Percentiles rank a stretch among this genome's conserved stretches.
These are phyloP conservation scores for Penicillium sp. DNA, from an alignment of 2,329 filamentous ascomycete genomes.

Conservation along the genomic window DNA sequence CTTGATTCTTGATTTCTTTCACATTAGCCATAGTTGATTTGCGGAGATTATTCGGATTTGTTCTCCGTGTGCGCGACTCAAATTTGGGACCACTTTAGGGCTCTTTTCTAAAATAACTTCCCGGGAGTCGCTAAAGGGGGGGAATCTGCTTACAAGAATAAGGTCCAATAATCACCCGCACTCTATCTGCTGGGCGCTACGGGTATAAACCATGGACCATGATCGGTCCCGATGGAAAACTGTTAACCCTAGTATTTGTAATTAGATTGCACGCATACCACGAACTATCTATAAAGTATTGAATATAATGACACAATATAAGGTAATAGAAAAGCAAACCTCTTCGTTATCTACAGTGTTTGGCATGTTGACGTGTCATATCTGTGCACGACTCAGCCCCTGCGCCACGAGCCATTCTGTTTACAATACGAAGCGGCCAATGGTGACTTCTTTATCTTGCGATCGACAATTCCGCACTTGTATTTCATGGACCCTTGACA, in stretches of 20 bases:
- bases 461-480: conserved; percentile 19
- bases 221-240: conserved; percentile 15
- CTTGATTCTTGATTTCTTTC: not conserved
- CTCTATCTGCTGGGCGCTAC: conserved; percentile 6
- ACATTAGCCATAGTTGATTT: conserved; percentile 8
- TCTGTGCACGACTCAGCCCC: not conserved
- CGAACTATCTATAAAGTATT: not conserved
- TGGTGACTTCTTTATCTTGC: not conserved
- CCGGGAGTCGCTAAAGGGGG: not conserved
- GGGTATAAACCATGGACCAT: conserved; percentile 14
- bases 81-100: conserved; percentile 5
- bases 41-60: conserved; percentile 15
- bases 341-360: not conserved
- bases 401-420: not conserved
- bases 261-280: not conserved
- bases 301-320: not conserved
- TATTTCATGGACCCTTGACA: not conserved
- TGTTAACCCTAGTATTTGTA: conserved; percentile 2
- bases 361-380: conserved; percentile 10
- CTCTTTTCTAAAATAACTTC: not conserved
- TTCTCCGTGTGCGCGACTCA: conserved; percentile 13
- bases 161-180: not conserved
- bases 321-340: not conserved
- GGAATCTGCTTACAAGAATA: not conserved
- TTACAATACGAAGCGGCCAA: not conserved